A percentile compares a stretch with the other conserved stretches of the same genome.
These are phyloP conservation scores for Boletus sensibilis DNA, from an alignment of 768 basidiomycete species.

Conservation along the genomic window DNA sequence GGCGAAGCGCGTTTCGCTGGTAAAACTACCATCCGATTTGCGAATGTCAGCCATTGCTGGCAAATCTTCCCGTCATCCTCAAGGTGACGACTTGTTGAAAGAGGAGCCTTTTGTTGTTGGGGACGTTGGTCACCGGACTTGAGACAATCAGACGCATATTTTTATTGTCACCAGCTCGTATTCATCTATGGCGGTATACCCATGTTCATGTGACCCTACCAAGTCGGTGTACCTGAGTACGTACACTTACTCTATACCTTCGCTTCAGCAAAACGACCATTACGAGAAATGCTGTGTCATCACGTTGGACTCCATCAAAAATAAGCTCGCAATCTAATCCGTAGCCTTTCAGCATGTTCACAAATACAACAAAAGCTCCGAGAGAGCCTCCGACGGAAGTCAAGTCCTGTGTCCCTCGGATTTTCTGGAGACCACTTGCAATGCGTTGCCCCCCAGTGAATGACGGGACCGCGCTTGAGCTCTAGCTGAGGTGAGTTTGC, in stretches of 20 bases:
- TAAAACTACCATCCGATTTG: conserved; percentile 63
- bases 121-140: conserved; percentile 2
- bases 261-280: not conserved
- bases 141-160: not conserved
- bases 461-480: not conserved
- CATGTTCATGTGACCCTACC: conserved; percentile 1
- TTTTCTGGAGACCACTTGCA: not conserved
- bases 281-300: conserved; percentile 1
- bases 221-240: not conserved
- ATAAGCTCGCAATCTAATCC: not conserved
- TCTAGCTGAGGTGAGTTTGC: conserved; percentile 4
- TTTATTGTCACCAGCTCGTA: conserved; percentile 6
- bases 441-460: not conserved
- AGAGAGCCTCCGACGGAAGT: not conserved
- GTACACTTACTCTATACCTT: conserved; percentile 1
- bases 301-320: conserved; percentile 1
- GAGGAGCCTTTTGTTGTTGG: conserved; percentile 10
- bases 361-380: not conserved
- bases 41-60: conserved; percentile 26
- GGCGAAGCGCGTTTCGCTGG: conserved; percentile 82
- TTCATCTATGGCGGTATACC: conserved; percentile 5
- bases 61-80: conserved; percentile 13
- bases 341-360: too few relatives aligned
- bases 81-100: conserved; percentile 1
- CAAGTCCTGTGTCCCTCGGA: not conserved